Base-by-base conservation (phyloP, 108 stramenopile species). In the Skeletonema potamos region DNA sequence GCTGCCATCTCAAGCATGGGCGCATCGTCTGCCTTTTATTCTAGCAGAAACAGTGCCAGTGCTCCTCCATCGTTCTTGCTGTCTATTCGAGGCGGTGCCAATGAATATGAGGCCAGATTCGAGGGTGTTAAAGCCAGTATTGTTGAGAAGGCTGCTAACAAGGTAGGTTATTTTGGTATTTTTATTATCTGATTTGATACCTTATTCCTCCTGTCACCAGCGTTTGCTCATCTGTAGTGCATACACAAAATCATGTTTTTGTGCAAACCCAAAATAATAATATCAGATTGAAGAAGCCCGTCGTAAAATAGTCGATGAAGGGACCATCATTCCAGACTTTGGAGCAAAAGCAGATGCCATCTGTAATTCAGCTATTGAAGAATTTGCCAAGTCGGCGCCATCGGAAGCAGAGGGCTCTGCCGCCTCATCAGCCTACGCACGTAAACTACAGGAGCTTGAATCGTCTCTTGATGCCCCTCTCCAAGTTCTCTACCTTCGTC, bases 401-500 rank as follows among this genome's bases (percentile, higher is more conserved):
- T 88, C 91, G 64, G 77, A 91, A 2, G 76, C 84, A 29, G 87
- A 89, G 57, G 83, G 89, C 41, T 62, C 83, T 15, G 64, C 75
- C 8, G 68, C 87, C 44, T 88, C 95, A 9, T 59, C 84, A 7
- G 72, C 85, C 59, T 97, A 96, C 72, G 97, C 96, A 68, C 78
- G 83, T 9, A 96, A 93, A 74, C 83, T 97, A 33, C 81, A 86
- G 55, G 91, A 96, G 69, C 82, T 98, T 15, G 97, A 97, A 77
- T 68, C 82, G 12, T 86, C 87, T 39, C 61, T 98, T 27, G 96
- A 98, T 76, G 85, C 92, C 27, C 95, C 94, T 6, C 84, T 98
- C 27, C 94, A 97, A 73, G 87, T 97, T 3, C 78, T 98, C 29
- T 98, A 96, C 82, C 71, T 95, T 46, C 81, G 84, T 20, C 98